These are phyloP conservation scores for Pezicula carpinea DNA, from an alignment of 2,329 filamentous ascomycete species.

Conservation along the genomic window DNA sequence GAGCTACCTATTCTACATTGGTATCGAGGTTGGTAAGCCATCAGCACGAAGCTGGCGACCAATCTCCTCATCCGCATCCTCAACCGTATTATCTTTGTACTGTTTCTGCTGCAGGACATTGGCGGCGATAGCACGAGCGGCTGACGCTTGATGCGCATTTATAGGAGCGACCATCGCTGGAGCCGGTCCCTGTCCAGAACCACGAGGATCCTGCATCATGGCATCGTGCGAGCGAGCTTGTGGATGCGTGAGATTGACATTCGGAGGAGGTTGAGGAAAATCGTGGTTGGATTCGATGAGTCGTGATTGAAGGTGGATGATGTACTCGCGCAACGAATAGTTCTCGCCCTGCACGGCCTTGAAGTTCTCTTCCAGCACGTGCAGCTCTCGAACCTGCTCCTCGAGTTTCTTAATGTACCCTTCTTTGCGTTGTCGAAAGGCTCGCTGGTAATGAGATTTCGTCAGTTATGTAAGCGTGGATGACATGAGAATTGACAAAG, in stretches of 20 bases:
- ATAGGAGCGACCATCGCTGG: conserved; percentile 31
- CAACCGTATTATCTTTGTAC: conserved; percentile 34
- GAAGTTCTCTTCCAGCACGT: conserved; percentile 69
- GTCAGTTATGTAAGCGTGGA: conserved; percentile 30
- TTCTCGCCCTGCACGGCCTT: conserved; percentile 86
- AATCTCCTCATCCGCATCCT: conserved; percentile 47
- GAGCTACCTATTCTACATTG: conserved; percentile 4
- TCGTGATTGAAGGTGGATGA: conserved; percentile 82
- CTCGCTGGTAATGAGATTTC: conserved; percentile 56
- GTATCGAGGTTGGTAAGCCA: conserved; percentile 21
- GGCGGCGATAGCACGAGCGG: conserved; percentile 29
- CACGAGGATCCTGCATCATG: conserved; percentile 15
- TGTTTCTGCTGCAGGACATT: conserved; percentile 26
- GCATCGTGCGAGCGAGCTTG: conserved; percentile 24
- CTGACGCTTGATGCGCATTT: conserved; percentile 30
- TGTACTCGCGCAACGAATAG: conserved; percentile 85
- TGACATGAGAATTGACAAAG: conserved; percentile 34
- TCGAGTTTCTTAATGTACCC: conserved; percentile 98
- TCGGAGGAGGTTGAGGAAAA: conserved; percentile 76
- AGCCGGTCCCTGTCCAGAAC: conserved; percentile 16
- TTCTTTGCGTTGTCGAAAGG: conserved; percentile 96
- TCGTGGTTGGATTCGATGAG: conserved; percentile 81
- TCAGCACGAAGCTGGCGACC: conserved; percentile 45
- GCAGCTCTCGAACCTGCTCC: conserved; percentile 81
- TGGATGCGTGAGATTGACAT: conserved; percentile 64